A percentile compares a stretch with the other conserved stretches of the same genome.
phyloP scores from a whole-genome alignment of 139 green algal species.

The Limnomonas spitsbergensis region DNA sequence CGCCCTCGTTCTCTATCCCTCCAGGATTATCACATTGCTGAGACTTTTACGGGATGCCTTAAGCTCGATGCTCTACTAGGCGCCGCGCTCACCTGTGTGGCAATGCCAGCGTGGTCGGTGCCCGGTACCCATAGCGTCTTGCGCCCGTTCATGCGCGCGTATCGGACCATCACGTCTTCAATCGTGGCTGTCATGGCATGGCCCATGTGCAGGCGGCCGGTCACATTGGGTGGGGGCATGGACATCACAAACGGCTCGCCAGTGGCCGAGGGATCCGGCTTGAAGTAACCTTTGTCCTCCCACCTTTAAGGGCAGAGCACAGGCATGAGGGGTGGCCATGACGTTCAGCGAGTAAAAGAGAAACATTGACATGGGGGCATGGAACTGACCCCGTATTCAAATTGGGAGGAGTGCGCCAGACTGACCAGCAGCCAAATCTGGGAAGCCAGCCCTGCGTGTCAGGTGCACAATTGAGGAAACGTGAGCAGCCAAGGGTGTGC shows the following conservation, averaged over 20 bases:
- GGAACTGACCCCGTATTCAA: neutral
- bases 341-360: neutral
- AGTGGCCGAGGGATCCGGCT: slow-evolving; percentile 45
- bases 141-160: slow-evolving; percentile 85
- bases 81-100: slow-evolving; percentile 88
- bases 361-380: neutral
- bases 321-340: neutral
- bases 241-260: slow-evolving; percentile 89
- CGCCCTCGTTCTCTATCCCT: too few species aligned
- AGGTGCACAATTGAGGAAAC: too few species aligned
- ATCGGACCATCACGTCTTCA: slow-evolving; percentile 78
- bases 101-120: slow-evolving; percentile 96
- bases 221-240: slow-evolving; percentile 98
- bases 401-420: too few species aligned
- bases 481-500: too few species aligned
- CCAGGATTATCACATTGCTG: too few species aligned
- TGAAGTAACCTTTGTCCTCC: slow-evolving; percentile 88
- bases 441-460: too few species aligned
- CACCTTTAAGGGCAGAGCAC: slow-evolving; percentile 57
- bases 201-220: slow-evolving; percentile 95
- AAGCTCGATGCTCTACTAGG: too few species aligned
- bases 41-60: too few species aligned
- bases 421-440: slow-evolving; percentile 3
- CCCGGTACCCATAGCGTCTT: slow-evolving; percentile 94
- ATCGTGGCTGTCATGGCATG: slow-evolving; percentile 85